Evolutionary conservation across 225 moss, liverwort and hornwort genomes (phyloP), one percentile per base, ranked within the genome.

Genomic region (Ulota crispa): DNA sequence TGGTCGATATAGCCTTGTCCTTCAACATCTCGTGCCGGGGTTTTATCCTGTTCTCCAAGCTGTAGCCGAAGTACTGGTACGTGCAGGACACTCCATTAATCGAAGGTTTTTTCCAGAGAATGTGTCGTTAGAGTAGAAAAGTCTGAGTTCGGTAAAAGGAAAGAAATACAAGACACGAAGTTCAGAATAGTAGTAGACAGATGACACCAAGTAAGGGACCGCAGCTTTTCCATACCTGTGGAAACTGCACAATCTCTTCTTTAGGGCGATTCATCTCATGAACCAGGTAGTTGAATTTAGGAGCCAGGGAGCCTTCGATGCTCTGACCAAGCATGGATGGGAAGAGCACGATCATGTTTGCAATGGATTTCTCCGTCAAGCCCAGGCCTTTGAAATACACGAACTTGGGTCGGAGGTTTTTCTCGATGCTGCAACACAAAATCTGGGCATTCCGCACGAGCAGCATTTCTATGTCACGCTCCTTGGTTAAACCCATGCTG

Each of bases 281-380:
- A 73, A 91, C 63, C 56, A 94, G 76, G 82, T 84, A 94, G 32
- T 92, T 64, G 68, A 85, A 84, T 78, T 94, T 94, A 11, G 91
- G 94, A 80, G 64, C 89, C 32, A 94, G 88, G 37, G 92, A 92
- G 80, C 92, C 84, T 75, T 89, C 88, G 31, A 94, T 94, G 84
- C 94, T 94, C 86, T 94, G 94, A 67, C 94, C 89, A 39, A 94
- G 91, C 92, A 94, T 88, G 61, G 94, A 92, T 15, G 94, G 94
- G 69, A 94, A 94, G 75, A 94, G 94, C n/a, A 92, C 94, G 60
- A 94, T 92, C 94, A 94, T 94, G 31, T 73, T 88, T 34, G 94
- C 94, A 19, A 94, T 94, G 42, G 90, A 87, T 64, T 72, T 75
- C 74, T 90, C 86, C 21, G 79, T 84, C 10, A 94, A 78, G 41